Evolutionary conservation across 495 filamentous ascomycete species (phyloP).

Genomic region (Massariosphaeria phaeospora): DNA sequence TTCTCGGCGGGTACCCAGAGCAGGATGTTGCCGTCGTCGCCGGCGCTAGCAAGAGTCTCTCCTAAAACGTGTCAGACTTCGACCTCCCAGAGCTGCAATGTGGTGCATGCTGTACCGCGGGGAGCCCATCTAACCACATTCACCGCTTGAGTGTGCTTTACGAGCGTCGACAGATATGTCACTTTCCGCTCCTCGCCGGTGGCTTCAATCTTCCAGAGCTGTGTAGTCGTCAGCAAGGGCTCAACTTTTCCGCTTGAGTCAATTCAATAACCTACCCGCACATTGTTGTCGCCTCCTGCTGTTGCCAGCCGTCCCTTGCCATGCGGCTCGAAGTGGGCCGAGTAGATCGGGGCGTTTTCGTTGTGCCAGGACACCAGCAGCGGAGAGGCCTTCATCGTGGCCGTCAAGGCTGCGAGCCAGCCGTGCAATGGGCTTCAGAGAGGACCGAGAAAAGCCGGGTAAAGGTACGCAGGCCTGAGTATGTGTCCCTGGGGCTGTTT

Average conservation of each 20-base stretch:
- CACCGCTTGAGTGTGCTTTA: constrained; percentile 93
- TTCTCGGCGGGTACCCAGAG: constrained; percentile 88
- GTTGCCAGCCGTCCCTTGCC: constrained; percentile 91
- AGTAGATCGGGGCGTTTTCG: constrained; percentile 53
- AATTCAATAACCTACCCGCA: constrained; percentile 61
- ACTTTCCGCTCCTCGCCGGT: constrained; percentile 84
- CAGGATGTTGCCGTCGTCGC: constrained; percentile 94
- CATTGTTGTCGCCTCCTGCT: constrained; percentile 93
- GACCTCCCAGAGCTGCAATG: too few species aligned
- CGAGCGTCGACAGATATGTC: constrained; percentile 81
- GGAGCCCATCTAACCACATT: constrained; percentile 97
- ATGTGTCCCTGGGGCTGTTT: not conserved
- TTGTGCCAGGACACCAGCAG: constrained; percentile 95
- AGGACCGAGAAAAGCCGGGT: not conserved
- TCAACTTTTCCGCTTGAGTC: not conserved
- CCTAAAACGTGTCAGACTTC: constrained; percentile 50
- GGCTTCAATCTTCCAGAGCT: constrained; percentile 87
- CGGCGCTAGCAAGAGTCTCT: constrained; percentile 88
- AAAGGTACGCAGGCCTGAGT: not conserved
- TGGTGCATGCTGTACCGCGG: constrained; percentile 70
- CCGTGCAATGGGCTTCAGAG: not conserved
- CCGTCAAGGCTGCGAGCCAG: constrained; percentile 12
- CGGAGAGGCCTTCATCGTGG: constrained; percentile 77
- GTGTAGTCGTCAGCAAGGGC: constrained; percentile 37
- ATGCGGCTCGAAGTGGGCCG: constrained; percentile 78